phyloP scores from a whole-genome alignment of 805 yeast species.

The Metschnikowia arizonensis region DNA sequence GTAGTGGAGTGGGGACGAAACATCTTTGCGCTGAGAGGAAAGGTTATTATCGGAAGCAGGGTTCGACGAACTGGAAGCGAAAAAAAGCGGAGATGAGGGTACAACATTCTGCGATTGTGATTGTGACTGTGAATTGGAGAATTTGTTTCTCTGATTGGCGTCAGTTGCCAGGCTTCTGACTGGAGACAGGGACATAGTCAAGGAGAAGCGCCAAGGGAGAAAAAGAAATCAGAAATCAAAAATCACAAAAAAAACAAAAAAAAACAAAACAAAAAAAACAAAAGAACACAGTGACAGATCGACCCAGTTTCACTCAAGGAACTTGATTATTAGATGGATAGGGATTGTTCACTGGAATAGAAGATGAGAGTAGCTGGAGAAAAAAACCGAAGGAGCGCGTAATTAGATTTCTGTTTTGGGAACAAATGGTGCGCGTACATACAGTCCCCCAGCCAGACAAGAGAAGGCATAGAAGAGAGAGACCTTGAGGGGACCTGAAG shows the following conservation, averaged over 20 bases:
- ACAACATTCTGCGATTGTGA: conserved; percentile 38
- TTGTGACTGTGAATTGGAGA: conserved; percentile 30
- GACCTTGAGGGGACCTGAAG: too few species aligned
- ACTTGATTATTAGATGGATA: background rate
- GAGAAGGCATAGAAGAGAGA: too few species aligned
- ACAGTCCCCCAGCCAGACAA: background rate
- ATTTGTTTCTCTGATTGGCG: conserved; percentile 4
- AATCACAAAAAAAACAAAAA: background rate
- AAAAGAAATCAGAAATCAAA: background rate
- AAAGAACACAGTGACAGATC: background rate
- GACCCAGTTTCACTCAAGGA: background rate
- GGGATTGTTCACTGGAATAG: background rate
- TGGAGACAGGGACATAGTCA: conserved; percentile 21
- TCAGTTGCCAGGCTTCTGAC: conserved; percentile 17
- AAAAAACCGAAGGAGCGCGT: conserved; percentile 2
- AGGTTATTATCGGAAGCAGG: conserved; percentile 32
- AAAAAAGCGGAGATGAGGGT: conserved; percentile 56
- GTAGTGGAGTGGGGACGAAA: conserved; percentile 50
- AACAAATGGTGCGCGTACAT: conserved; percentile 16
- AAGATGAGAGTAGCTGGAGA: background rate
- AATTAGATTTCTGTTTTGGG: conserved; percentile 26
- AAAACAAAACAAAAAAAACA: too few species aligned
- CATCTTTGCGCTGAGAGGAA: conserved; percentile 24
- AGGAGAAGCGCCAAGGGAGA: background rate
- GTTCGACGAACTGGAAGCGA: conserved; percentile 46